Percentiles rank a stretch among this genome's conserved stretches.
phyloP scores from a whole-genome alignment of 495 filamentous ascomycete species.

The Annulohypoxylon bovei region DNA sequence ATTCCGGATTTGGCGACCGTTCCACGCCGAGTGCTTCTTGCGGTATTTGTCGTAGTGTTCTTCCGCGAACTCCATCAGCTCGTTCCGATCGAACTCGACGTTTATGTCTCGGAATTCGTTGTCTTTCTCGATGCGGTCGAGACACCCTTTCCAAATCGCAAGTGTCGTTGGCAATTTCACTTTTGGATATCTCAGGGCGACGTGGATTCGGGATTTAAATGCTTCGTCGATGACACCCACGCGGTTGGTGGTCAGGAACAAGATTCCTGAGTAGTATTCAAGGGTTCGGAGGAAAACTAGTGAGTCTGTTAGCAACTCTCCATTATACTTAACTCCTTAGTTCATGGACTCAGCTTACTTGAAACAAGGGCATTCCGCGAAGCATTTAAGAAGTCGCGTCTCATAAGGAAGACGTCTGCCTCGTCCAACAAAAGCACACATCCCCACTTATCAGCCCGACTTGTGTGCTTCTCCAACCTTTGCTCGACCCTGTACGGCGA shows the following conservation, averaged over 20 bases:
- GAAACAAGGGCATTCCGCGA: conserved; percentile 11
- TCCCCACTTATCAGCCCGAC: conserved; percentile 16
- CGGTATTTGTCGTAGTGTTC: conserved; percentile 27
- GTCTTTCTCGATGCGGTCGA: conserved; percentile 9
- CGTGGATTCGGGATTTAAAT: conserved; percentile 62
- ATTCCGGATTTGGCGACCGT: conserved; percentile 58
- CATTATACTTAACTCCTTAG: no score
- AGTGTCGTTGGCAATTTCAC: background rate
- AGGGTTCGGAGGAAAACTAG: conserved; percentile 63
- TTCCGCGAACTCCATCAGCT: conserved; percentile 32
- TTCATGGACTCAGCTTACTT: background rate
- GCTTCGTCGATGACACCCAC: conserved; percentile 63
- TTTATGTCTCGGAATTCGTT: conserved; percentile 19
- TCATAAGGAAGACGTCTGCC: conserved; percentile 15
- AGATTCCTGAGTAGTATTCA: conserved; percentile 67
- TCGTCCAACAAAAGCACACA: conserved; percentile 18
- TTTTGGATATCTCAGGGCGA: conserved; percentile 55
- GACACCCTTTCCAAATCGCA: conserved; percentile 4
- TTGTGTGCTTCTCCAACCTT: conserved; percentile 5
- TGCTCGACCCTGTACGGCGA: background rate
- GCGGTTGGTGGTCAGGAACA: conserved; percentile 67
- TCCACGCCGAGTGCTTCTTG: conserved; percentile 46
- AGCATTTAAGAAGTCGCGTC: conserved; percentile 3
- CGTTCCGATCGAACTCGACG: conserved; percentile 19
- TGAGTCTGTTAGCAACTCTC: background rate